Evolutionary conservation across 2,329 filamentous ascomycete genomes (phyloP), one percentile per base, ranked within the genome.

Genomic region (Aspergillus sp.): DNA sequence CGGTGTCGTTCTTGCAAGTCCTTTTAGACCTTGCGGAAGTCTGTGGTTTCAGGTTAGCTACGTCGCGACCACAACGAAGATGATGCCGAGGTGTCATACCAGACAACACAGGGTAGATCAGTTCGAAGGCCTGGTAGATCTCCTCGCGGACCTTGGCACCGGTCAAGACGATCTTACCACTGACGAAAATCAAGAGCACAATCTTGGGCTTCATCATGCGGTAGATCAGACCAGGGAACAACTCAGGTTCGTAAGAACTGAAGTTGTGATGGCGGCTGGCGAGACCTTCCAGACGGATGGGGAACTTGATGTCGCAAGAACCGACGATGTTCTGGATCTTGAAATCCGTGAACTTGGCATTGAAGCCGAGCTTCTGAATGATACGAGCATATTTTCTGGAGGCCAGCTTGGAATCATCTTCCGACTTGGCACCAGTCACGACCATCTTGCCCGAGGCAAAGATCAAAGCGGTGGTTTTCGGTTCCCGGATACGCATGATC

Each of bases 131-230:
- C 74, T 94, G 89, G 70, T 96, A 96, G 63, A 99, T 97, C 78
- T 97, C 94, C 76, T 99, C 94, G 64, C 94, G 88, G 60, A 97
- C 92, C 73, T 99, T 97, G 62, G 94, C 94, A 69, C 94, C 94
- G 40, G 94, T 97, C 71, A 97, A 83, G 67, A 97, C 94, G 58
- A 97, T 97, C 83, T 97, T 97, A 69, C 93, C 94, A 68, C 88
- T 94, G 67, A 97, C 93, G 79, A 97, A 97, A 75, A 99, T 97
- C 70, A 97, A 80, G 21, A 97, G 86, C 49, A 97, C 93, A 63
- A 97, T 96, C 86, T 97, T 97, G 17, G 94, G 94, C 82, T 97
- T 97, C 82, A 97, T 97, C 94, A 99, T 99, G 73, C 94, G 91
- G 78, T 99, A 99, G 78, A 99, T 99, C 48, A 99, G 87, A 85